phyloP scores from a whole-genome alignment of 306 rosid species.

The Neltuma alba region DNA sequence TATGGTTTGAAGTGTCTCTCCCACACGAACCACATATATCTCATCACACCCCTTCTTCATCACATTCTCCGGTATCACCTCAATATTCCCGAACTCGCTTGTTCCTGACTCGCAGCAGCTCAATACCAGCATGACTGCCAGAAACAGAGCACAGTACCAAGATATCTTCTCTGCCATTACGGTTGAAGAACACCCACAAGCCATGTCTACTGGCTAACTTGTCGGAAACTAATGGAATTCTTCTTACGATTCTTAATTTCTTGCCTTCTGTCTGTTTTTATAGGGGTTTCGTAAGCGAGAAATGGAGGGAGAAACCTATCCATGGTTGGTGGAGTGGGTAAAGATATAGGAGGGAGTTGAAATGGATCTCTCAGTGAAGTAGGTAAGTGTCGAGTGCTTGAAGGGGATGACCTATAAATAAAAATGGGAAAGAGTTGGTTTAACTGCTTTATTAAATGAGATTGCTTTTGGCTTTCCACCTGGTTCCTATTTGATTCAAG shows the following conservation, averaged over 20 bases:
- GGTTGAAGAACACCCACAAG: slow-evolving; percentile 30
- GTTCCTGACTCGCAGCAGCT: slow-evolving; percentile 52
- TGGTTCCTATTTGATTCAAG: not conserved
- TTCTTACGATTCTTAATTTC: not conserved
- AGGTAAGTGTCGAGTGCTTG: slow-evolving; percentile 25
- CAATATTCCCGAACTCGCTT: slow-evolving; percentile 23
- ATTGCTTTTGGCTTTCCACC: slow-evolving; percentile 15
- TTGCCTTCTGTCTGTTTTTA: not conserved
- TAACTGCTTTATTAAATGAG: slow-evolving; percentile 29
- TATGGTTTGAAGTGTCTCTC: slow-evolving; percentile 78
- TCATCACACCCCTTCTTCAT: slow-evolving; percentile 65
- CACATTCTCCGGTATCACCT: slow-evolving; percentile 28
- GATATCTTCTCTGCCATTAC: slow-evolving; percentile 35
- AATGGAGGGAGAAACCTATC: slow-evolving; percentile 22
- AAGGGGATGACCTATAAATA: slow-evolving; percentile 14
- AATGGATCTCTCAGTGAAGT: slow-evolving; percentile 36
- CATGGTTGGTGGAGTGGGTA: slow-evolving; percentile 44
- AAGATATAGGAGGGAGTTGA: slow-evolving; percentile 31
- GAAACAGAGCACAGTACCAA: slow-evolving; percentile 14
- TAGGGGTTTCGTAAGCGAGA: not conserved
- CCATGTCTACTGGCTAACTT: slow-evolving; percentile 10
- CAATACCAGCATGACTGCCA: slow-evolving; percentile 28
- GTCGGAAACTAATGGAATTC: not conserved
- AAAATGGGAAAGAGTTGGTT: slow-evolving; percentile 35
- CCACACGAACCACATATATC: slow-evolving; percentile 80